Base-by-base conservation (phyloP, 2,329 filamentous ascomycete genomes). In the Penicillium aurantiogriseum region DNA sequence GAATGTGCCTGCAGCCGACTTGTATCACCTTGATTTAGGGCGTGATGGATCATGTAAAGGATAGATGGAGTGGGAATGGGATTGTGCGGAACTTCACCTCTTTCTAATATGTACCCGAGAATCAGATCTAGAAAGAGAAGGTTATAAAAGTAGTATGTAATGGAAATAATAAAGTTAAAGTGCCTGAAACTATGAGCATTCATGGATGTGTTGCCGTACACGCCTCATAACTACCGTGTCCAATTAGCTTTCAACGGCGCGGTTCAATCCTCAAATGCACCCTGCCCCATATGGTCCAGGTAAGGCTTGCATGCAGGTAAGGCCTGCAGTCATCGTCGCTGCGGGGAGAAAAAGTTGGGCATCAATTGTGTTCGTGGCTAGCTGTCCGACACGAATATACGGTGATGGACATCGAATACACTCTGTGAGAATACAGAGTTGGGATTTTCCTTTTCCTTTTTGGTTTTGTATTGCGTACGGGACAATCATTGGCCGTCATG, bases 261-360 rank as follows among this genome's bases (percentile, higher is more conserved):
- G 21, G 27, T 21, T 45, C 47, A 51, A 51, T 43, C 27, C 38
- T 38, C 51, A 52, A 36, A 53, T 51, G 39, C 53, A 56, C n/a
- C 31, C 21, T 42, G 25, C 44, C 29, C 44, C 19, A 49, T 49
- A 48, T 33, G 38, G 38, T 43, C 13, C 42, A 45, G 47, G 54
- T 33, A 56, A 56, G 40, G 54, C 54, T 46, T 56, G 54, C 47
- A 44, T 56, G 48, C 45, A 55, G 52, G 29, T 50, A 31, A 43
- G 38, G n/a, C 38, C 27, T 47, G 51, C 42, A 54, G 23, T 33
- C 42, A 47, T 40, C 42, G 42, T 25, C n/a, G 48, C 25, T 43
- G 25, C 29, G 47, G 33, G 35, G 19, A 25, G 25, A 25, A 46
- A 15, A 52, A 51, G 47, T 56, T 56, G 54, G 54, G 54, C 54